Conservation (phyloP, 768 basidiomycete genomes). For the Phallus indusiatus region DNA sequence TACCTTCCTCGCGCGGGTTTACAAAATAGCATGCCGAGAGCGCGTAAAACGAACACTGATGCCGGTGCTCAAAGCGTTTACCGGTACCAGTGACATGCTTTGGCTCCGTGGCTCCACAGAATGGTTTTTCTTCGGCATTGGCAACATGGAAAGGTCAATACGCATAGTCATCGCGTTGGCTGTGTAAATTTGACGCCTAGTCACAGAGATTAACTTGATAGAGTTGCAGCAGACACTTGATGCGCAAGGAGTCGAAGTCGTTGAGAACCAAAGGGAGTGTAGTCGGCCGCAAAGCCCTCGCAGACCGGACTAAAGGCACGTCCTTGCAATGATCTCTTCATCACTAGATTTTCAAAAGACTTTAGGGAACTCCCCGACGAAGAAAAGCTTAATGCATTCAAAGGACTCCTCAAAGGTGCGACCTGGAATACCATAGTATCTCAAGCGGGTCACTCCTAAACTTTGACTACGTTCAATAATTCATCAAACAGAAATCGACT, state of each 20-base stretch:
- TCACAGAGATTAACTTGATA: constrained; percentile 70
- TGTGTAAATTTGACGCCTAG: not conserved
- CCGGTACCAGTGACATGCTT: too few relatives aligned
- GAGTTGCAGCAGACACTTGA: constrained; percentile 93
- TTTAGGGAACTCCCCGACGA: constrained; percentile 93
- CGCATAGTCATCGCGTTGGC: not conserved
- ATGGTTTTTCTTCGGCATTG: constrained; percentile 89
- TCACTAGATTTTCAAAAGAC: constrained; percentile 37
- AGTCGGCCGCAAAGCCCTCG: constrained; percentile 85
- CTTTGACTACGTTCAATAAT: constrained; percentile 36
- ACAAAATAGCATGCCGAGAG: too few relatives aligned
- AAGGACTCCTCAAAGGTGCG: constrained; percentile 79
- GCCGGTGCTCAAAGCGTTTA: too few relatives aligned
- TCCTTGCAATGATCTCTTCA: not conserved
- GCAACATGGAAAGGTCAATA: constrained; percentile 81
- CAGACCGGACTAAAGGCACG: constrained; percentile 95
- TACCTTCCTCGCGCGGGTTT: too few relatives aligned
- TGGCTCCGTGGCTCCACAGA: constrained; percentile 24
- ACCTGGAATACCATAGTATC: constrained; percentile 1
- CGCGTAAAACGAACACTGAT: too few relatives aligned
- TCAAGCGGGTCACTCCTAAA: not conserved
- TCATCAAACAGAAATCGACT: constrained; percentile 95
- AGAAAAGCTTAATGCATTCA: constrained; percentile 82
- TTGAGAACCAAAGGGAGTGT: constrained; percentile 98
- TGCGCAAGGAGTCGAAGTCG: constrained; percentile 85